A percentile compares a stretch with the other conserved stretches of the same genome.
Conservation (phyloP, 805 yeast genomes). For the Ogataea polymorpha region DNA sequence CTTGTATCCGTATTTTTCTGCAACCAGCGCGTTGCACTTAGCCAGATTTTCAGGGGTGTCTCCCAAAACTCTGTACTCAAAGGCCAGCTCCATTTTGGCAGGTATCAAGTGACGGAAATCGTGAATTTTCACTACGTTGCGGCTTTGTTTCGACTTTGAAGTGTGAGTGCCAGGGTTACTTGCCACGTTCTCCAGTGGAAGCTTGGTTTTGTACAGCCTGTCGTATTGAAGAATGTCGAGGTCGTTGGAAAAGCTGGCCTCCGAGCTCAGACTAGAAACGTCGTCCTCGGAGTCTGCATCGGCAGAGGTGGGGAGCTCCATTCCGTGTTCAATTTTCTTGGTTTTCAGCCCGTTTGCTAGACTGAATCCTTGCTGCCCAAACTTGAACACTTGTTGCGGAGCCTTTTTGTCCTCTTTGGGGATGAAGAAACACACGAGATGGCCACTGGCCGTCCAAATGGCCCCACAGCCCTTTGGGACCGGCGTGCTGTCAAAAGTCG, state of each 20-base stretch:
- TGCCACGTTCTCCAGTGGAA: slow-evolving; percentile 48
- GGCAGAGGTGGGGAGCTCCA: slow-evolving; percentile 18
- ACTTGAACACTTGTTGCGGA: slow-evolving; percentile 40
- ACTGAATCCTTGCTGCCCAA: slow-evolving; percentile 55
- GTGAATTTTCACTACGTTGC: slow-evolving; percentile 57
- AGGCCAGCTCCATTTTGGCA: slow-evolving; percentile 66
- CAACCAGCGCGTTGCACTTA: slow-evolving; percentile 66
- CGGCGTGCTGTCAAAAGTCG: slow-evolving; percentile 73
- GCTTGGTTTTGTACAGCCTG: slow-evolving; percentile 44
- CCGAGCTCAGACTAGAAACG: slow-evolving; percentile 36
- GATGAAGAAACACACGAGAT: slow-evolving; percentile 77
- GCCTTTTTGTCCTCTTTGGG: slow-evolving; percentile 47
- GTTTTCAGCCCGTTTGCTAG: slow-evolving; percentile 30
- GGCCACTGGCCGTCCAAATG: slow-evolving; percentile 76
- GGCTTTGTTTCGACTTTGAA: slow-evolving; percentile 28
- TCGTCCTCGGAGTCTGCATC: slow-evolving; percentile 24
- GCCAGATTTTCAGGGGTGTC: slow-evolving; percentile 65
- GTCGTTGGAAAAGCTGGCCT: slow-evolving; percentile 63
- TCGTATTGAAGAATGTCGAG: slow-evolving; percentile 65
- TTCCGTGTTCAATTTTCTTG: slow-evolving; percentile 24
- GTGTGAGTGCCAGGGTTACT: slow-evolving; percentile 26
- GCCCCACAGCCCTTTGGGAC: slow-evolving; percentile 95
- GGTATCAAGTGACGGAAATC: slow-evolving; percentile 75
- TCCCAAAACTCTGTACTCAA: slow-evolving; percentile 62
- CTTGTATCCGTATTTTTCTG: slow-evolving; percentile 54